Percentiles rank a stretch among this genome's conserved stretches.
Conservation (phyloP, 139 green algal species). For the Chlorella sorokiniana region DNA sequence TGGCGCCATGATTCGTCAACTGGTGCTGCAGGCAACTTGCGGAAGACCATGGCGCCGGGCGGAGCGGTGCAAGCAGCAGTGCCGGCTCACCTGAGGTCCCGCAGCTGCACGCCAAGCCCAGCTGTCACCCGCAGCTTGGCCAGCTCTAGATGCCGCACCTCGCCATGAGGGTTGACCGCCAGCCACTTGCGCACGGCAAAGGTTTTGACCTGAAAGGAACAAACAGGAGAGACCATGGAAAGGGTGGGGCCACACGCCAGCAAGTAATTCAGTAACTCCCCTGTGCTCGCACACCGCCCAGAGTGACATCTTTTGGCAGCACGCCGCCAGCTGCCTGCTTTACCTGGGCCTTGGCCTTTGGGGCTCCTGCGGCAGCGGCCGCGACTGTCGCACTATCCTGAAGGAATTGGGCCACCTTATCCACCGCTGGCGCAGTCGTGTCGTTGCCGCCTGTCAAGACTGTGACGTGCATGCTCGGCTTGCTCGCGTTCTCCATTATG, state of each 20-base stretch:
- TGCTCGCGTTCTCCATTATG: background rate
- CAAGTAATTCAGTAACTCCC: too few species aligned
- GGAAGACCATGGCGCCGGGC: too few species aligned
- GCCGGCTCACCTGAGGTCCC: constrained; percentile 44
- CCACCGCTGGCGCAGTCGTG: background rate
- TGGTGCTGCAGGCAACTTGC: too few species aligned
- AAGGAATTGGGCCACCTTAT: constrained; percentile 16
- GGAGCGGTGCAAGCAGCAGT: too few species aligned
- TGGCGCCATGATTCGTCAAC: too few species aligned
- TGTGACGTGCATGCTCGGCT: background rate
- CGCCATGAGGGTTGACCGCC: background rate
- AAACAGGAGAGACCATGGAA: too few species aligned
- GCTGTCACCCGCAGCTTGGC: constrained; percentile 36
- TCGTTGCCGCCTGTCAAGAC: too few species aligned
- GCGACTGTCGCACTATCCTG: background rate
- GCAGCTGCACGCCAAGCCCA: constrained; percentile 41
- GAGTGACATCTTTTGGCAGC: too few species aligned
- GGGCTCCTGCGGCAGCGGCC: background rate
- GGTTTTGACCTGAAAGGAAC: constrained; percentile 12
- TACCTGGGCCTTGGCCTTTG: constrained; percentile 21
- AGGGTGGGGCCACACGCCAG: too few species aligned
- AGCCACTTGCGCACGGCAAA: constrained; percentile 32
- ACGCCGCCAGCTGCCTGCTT: too few species aligned
- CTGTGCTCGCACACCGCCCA: too few species aligned
- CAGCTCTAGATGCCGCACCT: constrained; percentile 32